Evolutionary conservation across 345 rosid genomes (phyloP).

Genomic region (Brassica napus): DNA sequence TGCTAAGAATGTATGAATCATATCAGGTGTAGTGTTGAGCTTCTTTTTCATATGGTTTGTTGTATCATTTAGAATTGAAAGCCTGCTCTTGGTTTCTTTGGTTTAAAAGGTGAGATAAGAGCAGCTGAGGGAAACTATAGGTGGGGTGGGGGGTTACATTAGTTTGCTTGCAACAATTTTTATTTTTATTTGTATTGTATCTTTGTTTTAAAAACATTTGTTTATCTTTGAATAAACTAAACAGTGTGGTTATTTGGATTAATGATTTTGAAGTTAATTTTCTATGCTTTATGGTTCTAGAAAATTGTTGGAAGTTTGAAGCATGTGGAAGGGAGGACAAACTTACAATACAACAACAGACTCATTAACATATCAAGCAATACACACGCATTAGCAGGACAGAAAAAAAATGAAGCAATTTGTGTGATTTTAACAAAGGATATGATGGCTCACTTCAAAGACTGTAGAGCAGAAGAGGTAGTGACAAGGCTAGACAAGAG

Average conservation of each 20-base stretch:
- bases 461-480: conserved; percentile 72
- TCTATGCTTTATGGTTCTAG: background rate
- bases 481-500: conserved; percentile 89
- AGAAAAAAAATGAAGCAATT: conserved; percentile 23
- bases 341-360: background rate
- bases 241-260: background rate
- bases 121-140: conserved; percentile 18
- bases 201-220: background rate
- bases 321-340: background rate
- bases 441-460: conserved; percentile 45
- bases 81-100: background rate
- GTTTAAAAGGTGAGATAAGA: background rate
- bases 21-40: conserved; percentile 23
- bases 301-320: too few relatives aligned
- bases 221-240: conserved; percentile 10
- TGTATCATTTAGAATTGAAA: conserved; percentile 28
- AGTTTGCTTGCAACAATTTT: conserved; percentile 10
- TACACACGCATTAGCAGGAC: background rate
- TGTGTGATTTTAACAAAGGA: background rate
- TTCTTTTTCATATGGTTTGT: background rate
- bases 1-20: background rate
- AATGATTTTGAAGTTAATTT: background rate
- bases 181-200: conserved; percentile 27
- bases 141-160: background rate
- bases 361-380: conserved; percentile 11